A percentile compares a stretch with the other conserved stretches of the same genome.
phyloP scores from a whole-genome alignment of 768 basidiomycete genomes.

The Tricholoma saponaceum region DNA sequence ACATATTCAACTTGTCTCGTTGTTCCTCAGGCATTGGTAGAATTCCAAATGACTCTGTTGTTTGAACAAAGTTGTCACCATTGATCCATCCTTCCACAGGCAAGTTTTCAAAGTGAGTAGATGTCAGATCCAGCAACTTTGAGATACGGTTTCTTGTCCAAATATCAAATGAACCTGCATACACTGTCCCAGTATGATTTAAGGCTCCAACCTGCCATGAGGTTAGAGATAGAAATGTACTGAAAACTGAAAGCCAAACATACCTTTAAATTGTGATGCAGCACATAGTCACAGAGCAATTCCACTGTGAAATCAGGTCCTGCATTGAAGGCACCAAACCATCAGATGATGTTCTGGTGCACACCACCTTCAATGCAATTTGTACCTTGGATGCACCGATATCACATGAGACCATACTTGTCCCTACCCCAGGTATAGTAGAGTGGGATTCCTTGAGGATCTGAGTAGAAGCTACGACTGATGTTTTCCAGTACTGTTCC shows the following conservation, averaged over 20 bases:
- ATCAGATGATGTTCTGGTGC: conserved; percentile 2
- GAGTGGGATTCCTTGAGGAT: neutral
- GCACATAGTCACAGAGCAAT: neutral
- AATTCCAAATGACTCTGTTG: neutral
- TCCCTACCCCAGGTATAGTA: neutral
- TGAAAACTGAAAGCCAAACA: neutral
- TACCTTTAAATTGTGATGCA: neutral
- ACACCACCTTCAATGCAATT: neutral
- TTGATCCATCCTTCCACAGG: neutral
- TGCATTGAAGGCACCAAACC: neutral
- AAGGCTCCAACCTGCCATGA: neutral
- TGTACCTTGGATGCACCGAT: neutral
- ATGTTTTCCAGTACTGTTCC: neutral
- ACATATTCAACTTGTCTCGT: neutral
- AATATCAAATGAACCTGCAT: neutral
- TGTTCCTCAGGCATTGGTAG: neutral
- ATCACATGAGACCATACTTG: neutral
- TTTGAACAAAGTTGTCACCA: neutral
- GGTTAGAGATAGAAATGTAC: too few species aligned
- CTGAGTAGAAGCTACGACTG: neutral
- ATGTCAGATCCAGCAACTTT: neutral
- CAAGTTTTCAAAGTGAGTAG: neutral
- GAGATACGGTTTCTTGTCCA: neutral
- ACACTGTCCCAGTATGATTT: too few species aligned
- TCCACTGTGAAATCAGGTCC: neutral